Base-by-base conservation (phyloP, 164 flowering plant genomes). In the Protea cynaroides region DNA sequence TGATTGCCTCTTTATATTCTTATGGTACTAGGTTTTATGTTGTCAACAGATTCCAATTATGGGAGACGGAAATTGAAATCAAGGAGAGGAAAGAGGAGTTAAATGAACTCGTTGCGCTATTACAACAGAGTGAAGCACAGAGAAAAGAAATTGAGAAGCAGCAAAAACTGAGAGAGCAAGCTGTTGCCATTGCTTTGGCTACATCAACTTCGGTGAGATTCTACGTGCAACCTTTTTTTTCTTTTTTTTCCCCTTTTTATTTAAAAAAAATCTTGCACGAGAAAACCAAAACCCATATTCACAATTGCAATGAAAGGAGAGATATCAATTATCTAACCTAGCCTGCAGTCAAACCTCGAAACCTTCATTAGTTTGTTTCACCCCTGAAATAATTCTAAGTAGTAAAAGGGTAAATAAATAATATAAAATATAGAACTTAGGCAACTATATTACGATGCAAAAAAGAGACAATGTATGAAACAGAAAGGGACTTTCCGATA, bases 61-160 rank as follows among this genome's bases (percentile, higher is more conserved):
- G 92, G 93, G 99, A 89, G 64, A 86, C 80, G 63, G 96, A 89
- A 58, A 69, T 86, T 64, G 97, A 91, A 69, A 81, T 85, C 65
- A 89, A 85, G 73, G 96, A 86, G 78, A 84, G 86, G 86, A 83
- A 89, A 80, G 97, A 91, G 61, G 94, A 94, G 60, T 69, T 91
- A 37, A 88, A 89, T 71, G 99, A 94, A 71, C 87, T 91, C 29
- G 90, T 91, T 38, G 80, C 85, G 61, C 74, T 89, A 55, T 70
- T 91, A 60, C 77, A 84, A 52, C 94, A 89, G 62, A 95, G 97
- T 77, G 99, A 95, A 79, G 59, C 70, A 51, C 78, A 83, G 61
- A 81, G 96, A 79, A 87, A 84, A 71, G 99, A 91, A 76, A 83
- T 79, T 59, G 97, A 95, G 71, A 89, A 88, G 79, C 96, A 95